Evolutionary conservation across 2,329 filamentous ascomycete species (phyloP).

Genomic region (Calycina marina): DNA sequence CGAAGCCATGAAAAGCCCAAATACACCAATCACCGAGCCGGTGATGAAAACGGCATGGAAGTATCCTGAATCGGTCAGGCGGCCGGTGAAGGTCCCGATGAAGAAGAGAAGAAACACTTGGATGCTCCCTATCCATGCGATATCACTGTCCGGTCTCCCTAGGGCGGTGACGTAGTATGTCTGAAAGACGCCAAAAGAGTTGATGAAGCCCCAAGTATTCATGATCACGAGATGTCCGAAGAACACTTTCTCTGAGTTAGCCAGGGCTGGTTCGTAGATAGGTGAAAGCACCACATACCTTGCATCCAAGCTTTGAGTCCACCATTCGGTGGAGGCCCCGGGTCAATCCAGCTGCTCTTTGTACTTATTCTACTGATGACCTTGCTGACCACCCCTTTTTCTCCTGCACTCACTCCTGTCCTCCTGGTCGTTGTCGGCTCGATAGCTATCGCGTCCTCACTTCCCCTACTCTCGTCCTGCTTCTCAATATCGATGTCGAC

Average conservation of each 20-base stretch:
- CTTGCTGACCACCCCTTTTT: constrained; percentile 1
- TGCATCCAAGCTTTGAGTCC: constrained; percentile 18
- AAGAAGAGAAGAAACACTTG: constrained; percentile 30
- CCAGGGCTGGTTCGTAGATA: not conserved
- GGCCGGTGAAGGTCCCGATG: constrained; percentile 26
- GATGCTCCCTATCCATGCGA: constrained; percentile 32
- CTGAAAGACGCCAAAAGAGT: constrained; percentile 30
- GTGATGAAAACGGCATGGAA: constrained; percentile 20
- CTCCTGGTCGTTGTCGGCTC: constrained; percentile 4
- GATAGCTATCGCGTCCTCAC: constrained; percentile 1
- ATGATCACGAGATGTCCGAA: constrained; percentile 18
- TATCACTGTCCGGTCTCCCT: constrained; percentile 21
- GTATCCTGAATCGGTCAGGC: constrained; percentile 27
- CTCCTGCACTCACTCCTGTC: constrained; percentile 2
- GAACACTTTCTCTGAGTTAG: constrained; percentile 6
- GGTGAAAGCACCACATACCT: constrained; percentile 11
- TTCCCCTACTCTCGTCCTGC: constrained; percentile 1
- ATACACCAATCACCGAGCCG: constrained; percentile 20
- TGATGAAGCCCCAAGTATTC: constrained; percentile 24
- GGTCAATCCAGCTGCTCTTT: constrained; percentile 18
- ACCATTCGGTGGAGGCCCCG: constrained; percentile 20
- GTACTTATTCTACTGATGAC: constrained; percentile 12
- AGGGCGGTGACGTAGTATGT: constrained; percentile 26
- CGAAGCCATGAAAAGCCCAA: constrained; percentile 28
- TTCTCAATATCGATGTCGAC: constrained; percentile 1